Conservation (phyloP, 176 grass and related monocot genomes). For the Oryza meyeriana region DNA sequence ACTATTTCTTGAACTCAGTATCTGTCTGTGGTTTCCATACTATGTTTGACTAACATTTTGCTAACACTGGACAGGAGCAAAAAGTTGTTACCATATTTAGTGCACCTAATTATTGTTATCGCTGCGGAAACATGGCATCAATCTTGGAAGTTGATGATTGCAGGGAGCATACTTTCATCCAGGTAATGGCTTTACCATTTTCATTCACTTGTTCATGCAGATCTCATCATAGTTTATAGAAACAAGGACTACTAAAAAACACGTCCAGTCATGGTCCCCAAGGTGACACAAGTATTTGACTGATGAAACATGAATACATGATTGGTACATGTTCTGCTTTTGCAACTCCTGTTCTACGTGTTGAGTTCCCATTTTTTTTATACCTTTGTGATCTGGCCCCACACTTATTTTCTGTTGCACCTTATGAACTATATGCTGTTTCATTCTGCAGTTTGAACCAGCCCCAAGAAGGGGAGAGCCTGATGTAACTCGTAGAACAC, state of each 20-base stretch:
- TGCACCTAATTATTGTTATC: constrained; percentile 98
- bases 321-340: not conserved
- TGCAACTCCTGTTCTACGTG: not conserved
- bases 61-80: constrained; percentile 69
- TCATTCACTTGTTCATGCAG: not conserved
- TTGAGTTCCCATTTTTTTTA: not conserved
- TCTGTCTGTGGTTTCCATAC: not conserved
- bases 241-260: not conserved
- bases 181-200: constrained; percentile 41
- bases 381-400: not conserved
- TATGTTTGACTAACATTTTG: constrained; percentile 17
- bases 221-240: not conserved
- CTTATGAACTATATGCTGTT: constrained; percentile 7
- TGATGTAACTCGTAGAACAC: constrained; percentile 91
- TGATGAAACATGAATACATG: not conserved
- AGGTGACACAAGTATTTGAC: not conserved
- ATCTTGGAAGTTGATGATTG: constrained; percentile 99
- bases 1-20: constrained; percentile 13
- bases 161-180: constrained; percentile 89
- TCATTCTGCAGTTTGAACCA: constrained; percentile 63
- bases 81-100: constrained; percentile 99
- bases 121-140: constrained; percentile 96
- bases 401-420: not conserved
- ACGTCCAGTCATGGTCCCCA: not conserved
- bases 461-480: constrained; percentile 94